Evolutionary conservation across 2,329 filamentous ascomycete species (phyloP).

Genomic region (Geoglossum cookeanum): DNA sequence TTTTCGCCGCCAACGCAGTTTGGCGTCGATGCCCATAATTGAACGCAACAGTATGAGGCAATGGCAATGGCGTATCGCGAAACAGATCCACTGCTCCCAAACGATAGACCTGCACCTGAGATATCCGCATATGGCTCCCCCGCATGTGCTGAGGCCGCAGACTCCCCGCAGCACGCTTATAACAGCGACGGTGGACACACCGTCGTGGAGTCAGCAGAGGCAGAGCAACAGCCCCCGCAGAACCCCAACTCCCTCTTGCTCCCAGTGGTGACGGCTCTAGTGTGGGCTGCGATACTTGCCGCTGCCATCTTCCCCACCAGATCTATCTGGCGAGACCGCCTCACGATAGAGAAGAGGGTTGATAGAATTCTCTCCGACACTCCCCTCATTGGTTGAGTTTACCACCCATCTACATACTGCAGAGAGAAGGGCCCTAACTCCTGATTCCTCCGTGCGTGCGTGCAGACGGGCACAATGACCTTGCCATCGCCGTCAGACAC

Average conservation of each 20-base stretch:
- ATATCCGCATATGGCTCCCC: conserved; percentile 14
- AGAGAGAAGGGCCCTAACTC: conserved; percentile 1
- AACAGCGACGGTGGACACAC: not conserved
- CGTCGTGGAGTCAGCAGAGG: conserved; percentile 4
- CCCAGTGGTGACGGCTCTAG: conserved; percentile 1
- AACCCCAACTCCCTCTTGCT: conserved; percentile 6
- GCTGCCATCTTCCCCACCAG: not conserved
- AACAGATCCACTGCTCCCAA: conserved; percentile 15
- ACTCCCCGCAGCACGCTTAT: not conserved
- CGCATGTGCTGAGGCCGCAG: not conserved
- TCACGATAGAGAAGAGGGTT: conserved; percentile 18
- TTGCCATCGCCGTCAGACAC: conserved; percentile 52
- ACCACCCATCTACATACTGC: conserved; percentile 5
- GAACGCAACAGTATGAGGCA: not conserved
- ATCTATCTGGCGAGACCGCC: not conserved
- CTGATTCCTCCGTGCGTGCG: not conserved
- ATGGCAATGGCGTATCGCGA: conserved; percentile 8
- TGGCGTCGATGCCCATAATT: not conserved
- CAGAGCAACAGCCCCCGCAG: conserved; percentile 6
- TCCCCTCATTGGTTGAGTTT: conserved; percentile 27
- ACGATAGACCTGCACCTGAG: conserved; percentile 12
- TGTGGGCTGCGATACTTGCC: not conserved
- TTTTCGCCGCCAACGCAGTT: not conserved
- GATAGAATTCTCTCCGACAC: conserved; percentile 25
- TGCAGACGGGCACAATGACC: conserved; percentile 75